These are phyloP conservation scores for Naganishia liquefaciens DNA, from an alignment of 1,284 basidiomycete genomes.

Conservation along the genomic window DNA sequence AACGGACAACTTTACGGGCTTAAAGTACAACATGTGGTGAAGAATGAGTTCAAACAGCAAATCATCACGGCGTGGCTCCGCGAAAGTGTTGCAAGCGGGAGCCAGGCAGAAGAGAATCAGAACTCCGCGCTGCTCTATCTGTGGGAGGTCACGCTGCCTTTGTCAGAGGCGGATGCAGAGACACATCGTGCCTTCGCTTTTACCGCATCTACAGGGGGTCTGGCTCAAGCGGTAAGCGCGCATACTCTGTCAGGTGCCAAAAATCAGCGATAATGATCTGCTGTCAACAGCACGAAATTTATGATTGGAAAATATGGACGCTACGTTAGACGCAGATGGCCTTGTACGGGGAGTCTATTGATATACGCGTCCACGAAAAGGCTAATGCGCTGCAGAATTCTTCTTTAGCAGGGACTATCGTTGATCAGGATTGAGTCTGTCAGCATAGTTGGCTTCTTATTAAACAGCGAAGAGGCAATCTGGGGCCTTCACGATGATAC, in stretches of 20 bases:
- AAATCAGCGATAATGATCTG: background rate
- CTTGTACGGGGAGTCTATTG: too few species aligned
- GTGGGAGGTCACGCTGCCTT: conserved; percentile 28
- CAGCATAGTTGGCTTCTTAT: too few species aligned
- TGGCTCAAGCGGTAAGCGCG: conserved; percentile 29
- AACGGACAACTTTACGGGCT: conserved; percentile 40
- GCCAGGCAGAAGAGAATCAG: background rate
- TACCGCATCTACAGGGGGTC: conserved; percentile 30
- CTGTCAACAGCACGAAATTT: conserved; percentile 3
- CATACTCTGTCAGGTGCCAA: background rate
- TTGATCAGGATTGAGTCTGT: too few species aligned
- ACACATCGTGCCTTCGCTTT: conserved; percentile 3
- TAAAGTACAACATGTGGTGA: conserved; percentile 36
- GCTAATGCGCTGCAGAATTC: too few species aligned
- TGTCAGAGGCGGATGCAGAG: too few species aligned
- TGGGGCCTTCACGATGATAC: too few species aligned
- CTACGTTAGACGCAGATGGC: background rate
- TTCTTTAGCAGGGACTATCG: too few species aligned
- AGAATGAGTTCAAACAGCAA: background rate
- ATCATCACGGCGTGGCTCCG: conserved; percentile 11
- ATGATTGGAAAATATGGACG: conserved; percentile 3
- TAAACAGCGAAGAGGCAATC: too few species aligned
- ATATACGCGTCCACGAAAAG: too few species aligned
- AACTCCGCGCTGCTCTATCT: conserved; percentile 1
- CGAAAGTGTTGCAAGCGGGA: too few species aligned